A percentile compares a stretch with the other conserved stretches of the same genome.
Conservation (phyloP, 768 basidiomycete genomes). For the Kockovaella imperatae region DNA sequence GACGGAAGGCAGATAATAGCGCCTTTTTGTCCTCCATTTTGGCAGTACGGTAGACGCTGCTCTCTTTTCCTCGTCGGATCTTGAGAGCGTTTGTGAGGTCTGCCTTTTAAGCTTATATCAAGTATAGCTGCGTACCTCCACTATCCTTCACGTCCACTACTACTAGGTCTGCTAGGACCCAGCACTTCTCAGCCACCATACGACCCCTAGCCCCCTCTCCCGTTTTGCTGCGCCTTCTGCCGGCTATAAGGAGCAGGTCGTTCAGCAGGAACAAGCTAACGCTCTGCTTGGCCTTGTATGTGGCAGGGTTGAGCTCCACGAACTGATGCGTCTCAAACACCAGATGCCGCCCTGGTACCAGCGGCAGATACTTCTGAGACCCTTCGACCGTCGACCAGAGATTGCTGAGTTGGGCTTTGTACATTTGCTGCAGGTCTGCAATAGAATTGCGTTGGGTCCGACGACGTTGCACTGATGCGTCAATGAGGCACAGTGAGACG, state of each 20-base stretch:
- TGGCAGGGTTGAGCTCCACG: slow-evolving; percentile 79
- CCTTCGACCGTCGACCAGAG: slow-evolving; percentile 87
- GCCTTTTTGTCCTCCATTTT: slow-evolving; percentile 73
- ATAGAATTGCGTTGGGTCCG: slow-evolving; percentile 76
- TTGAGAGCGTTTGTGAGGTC: slow-evolving; percentile 93
- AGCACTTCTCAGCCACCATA: slow-evolving; percentile 86
- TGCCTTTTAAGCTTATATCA: slow-evolving; percentile 34
- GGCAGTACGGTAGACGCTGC: slow-evolving; percentile 86
- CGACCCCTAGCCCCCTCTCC: slow-evolving; percentile 53
- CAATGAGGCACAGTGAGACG: slow-evolving; percentile 39
- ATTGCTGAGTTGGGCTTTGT: slow-evolving; percentile 87
- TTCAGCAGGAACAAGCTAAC: slow-evolving; percentile 87
- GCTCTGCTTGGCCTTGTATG: slow-evolving; percentile 80
- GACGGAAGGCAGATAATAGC: slow-evolving; percentile 75
- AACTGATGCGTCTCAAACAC: slow-evolving; percentile 77
- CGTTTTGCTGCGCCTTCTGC: slow-evolving; percentile 54
- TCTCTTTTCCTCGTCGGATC: slow-evolving; percentile 84
- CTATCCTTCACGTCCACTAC: slow-evolving; percentile 96
- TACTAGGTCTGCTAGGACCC: slow-evolving; percentile 86
- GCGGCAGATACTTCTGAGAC: slow-evolving; percentile 87
- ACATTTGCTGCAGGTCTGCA: slow-evolving; percentile 88
- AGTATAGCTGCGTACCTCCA: slow-evolving; percentile 51
- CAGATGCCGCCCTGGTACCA: slow-evolving; percentile 83
- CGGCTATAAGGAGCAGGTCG: slow-evolving; percentile 79
- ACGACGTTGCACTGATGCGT: slow-evolving; percentile 50